Percentiles rank a stretch among this genome's conserved stretches.
phyloP scores from a whole-genome alignment of 805 yeast species.

The Candida glaebosa region DNA sequence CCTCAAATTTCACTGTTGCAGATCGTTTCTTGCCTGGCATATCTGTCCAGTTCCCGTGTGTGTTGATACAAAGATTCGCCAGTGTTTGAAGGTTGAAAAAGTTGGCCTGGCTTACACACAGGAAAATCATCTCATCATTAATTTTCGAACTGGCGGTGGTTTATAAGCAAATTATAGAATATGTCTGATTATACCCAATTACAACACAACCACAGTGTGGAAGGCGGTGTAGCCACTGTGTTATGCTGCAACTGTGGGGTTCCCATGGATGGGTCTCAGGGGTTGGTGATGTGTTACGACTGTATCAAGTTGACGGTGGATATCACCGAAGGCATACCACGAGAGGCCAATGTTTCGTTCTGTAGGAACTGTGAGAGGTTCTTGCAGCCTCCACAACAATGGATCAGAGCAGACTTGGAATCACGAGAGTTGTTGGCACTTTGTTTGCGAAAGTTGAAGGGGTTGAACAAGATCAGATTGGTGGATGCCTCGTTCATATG shows the following conservation, averaged over 20 bases:
- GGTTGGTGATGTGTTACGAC: slow-evolving; percentile 94
- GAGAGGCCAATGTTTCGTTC: slow-evolving; percentile 90
- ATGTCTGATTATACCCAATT: slow-evolving; percentile 51
- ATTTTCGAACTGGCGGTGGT: slow-evolving; percentile 1
- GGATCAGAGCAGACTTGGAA: slow-evolving; percentile 89
- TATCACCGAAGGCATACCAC: slow-evolving; percentile 85
- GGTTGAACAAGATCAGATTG: slow-evolving; percentile 78
- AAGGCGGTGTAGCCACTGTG: slow-evolving; percentile 64
- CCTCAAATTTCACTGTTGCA: slow-evolving; percentile 22
- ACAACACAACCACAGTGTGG: slow-evolving; percentile 23
- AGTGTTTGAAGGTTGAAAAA: too few relatives aligned
- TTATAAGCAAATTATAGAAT: slow-evolving; percentile 1
- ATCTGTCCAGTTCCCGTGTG: background rate
- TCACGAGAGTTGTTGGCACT: slow-evolving; percentile 89
- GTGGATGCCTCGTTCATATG: slow-evolving; percentile 94
- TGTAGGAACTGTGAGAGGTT: slow-evolving; percentile 97
- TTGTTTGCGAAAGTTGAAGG: slow-evolving; percentile 83
- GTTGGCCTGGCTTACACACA: too few relatives aligned
- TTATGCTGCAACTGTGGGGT: slow-evolving; percentile 98
- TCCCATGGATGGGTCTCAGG: slow-evolving; percentile 94
- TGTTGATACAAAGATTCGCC: too few relatives aligned
- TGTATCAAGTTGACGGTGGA: slow-evolving; percentile 93
- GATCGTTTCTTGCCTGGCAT: slow-evolving; percentile 36
- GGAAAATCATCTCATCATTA: background rate
- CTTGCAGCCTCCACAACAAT: slow-evolving; percentile 89